Percentiles rank a stretch among this genome's conserved stretches.
phyloP scores from a whole-genome alignment of 371 early-diverging fungal species.

The Mucor racemosus region DNA sequence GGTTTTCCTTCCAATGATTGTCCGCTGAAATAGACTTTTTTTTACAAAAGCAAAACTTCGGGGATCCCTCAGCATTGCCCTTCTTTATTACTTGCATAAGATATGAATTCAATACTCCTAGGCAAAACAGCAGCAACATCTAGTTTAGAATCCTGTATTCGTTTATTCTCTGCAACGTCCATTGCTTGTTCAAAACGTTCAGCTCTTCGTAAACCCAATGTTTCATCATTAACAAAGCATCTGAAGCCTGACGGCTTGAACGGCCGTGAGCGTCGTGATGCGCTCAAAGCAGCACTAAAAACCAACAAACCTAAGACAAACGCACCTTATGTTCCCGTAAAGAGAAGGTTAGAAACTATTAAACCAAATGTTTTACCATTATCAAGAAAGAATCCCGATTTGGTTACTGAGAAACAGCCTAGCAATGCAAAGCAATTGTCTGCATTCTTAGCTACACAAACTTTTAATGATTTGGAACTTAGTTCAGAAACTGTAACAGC shows the following conservation, averaged over 20 bases:
- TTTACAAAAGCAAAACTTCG: neutral
- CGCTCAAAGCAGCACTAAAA: constrained; percentile 34
- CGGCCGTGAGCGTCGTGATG: constrained; percentile 49
- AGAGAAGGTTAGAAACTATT: constrained; percentile 47
- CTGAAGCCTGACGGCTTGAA: constrained; percentile 50
- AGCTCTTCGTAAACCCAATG: constrained; percentile 48
- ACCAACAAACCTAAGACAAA: constrained; percentile 24
- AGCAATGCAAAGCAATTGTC: constrained; percentile 42
- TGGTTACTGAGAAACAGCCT: constrained; percentile 19
- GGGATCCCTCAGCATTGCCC: neutral
- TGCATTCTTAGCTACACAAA: constrained; percentile 44
- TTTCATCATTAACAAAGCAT: constrained; percentile 54
- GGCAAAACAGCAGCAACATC: neutral
- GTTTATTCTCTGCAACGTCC: constrained; percentile 31
- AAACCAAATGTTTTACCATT: neutral
- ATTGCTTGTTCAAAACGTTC: constrained; percentile 36
- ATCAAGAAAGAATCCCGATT: constrained; percentile 8
- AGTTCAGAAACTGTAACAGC: constrained; percentile 49
- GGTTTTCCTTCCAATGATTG: neutral
- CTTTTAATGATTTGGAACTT: constrained; percentile 66
- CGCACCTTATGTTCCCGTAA: constrained; percentile 55
- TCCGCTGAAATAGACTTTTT: neutral
- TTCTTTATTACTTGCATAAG: neutral
- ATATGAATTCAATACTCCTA: neutral
- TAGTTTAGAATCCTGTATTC: constrained; percentile 5